Evolutionary conservation across 1,284 basidiomycete genomes (phyloP), one percentile per base, ranked within the genome.

Genomic region (Cystobasidium pallidum): DNA sequence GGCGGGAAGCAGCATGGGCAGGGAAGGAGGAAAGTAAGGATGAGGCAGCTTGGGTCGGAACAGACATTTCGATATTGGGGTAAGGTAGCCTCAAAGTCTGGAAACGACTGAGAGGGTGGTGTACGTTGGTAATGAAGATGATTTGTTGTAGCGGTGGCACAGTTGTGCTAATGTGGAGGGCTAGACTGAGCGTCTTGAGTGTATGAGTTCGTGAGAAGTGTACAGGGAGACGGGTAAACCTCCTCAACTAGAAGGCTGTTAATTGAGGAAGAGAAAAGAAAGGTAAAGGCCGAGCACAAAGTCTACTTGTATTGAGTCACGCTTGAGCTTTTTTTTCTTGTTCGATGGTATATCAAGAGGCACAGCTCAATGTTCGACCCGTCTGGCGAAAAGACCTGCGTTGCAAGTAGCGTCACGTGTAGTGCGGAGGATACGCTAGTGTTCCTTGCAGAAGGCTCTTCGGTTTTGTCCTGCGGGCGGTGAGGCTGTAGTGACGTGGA

Each of bases 101-200:
- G 13, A 45, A 6, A n/a, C 19, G n/a, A 19, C n/a, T 8, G 4
- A 45, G 43, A 45, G 43, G 43, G 7, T 6, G 19, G 17, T 58
- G 32, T 58, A 32, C 21, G 30, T 24, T 6, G 57, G 57, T 19
- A n/a, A 3, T 41, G 2, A 15, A 21, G 57, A 7, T 39, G 13
- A 6, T 39, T 39, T 39, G 36, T 10, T 34, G 32, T 39, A 17
- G 39, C 7, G 19, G 21, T 15, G 15, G 58, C 58, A 61, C 58
- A 45, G 58, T 11, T 61, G 41, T 61, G 58, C 39, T 39, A 61
- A 19, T 43, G 58, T 61, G 58, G 58, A 45, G 41, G 58, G 39
- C 15, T 24, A 26, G 11, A n/a, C 45, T 41, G 24, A 58, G n/a
- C n/a, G n/a, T n/a, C n/a, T n/a, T n/a, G n/a, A n/a, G n/a, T n/a